Percentiles rank a stretch among this genome's conserved stretches.
Evolutionary conservation across 2,329 filamentous ascomycete genomes (phyloP).

Genomic region (Colletotrichum aenigma): DNA sequence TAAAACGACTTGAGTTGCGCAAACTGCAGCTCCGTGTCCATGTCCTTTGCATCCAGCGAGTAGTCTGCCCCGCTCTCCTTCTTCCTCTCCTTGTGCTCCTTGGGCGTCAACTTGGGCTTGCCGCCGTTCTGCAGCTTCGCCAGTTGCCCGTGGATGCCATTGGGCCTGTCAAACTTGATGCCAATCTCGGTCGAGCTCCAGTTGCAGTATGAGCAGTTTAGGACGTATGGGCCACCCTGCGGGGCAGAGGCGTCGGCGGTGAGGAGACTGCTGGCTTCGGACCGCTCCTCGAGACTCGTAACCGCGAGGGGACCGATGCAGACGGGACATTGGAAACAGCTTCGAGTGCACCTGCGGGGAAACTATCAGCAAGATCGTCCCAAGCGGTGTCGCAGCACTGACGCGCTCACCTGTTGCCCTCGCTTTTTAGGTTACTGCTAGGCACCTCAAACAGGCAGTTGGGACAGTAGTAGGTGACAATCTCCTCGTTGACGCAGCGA

Average conservation of each 20-base stretch:
- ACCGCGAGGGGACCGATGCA: slow-evolving; percentile 83
- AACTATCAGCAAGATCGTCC: slow-evolving; percentile 1
- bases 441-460: slow-evolving; percentile 96
- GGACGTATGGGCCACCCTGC: slow-evolving; percentile 66
- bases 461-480: slow-evolving; percentile 93
- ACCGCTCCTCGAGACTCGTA: slow-evolving; percentile 67
- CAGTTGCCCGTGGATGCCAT: slow-evolving; percentile 83
- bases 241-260: slow-evolving; percentile 44
- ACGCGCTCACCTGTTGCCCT: slow-evolving; percentile 80
- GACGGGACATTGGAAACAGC: slow-evolving; percentile 93
- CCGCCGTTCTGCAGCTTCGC: slow-evolving; percentile 71
- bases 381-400: background rate
- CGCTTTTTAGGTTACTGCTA: slow-evolving; percentile 87
- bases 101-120: slow-evolving; percentile 51
- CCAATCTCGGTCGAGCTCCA: slow-evolving; percentile 92
- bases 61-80: slow-evolving; percentile 53
- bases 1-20: slow-evolving; percentile 80
- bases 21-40: slow-evolving; percentile 74
- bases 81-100: slow-evolving; percentile 56
- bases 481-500: slow-evolving; percentile 89
- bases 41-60: slow-evolving; percentile 44
- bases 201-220: slow-evolving; percentile 89
- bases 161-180: slow-evolving; percentile 87
- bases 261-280: slow-evolving; percentile 46
- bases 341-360: slow-evolving; percentile 77